A percentile compares a stretch with the other conserved stretches of the same genome.
phyloP scores from a whole-genome alignment of 306 rosid genomes.

The Crotalaria pallida region DNA sequence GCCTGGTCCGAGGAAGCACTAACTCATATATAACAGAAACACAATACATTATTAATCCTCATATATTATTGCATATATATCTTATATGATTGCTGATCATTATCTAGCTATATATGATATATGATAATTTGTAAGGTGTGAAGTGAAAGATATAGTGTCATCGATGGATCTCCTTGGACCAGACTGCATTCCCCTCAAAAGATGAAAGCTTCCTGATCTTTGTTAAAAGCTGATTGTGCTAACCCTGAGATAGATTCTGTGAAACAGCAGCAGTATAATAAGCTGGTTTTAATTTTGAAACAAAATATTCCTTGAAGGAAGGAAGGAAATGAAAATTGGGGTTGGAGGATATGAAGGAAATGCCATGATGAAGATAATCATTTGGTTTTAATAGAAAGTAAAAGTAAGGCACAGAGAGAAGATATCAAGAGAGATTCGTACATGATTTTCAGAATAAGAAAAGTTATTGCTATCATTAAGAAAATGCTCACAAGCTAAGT shows the following conservation, averaged over 20 bases:
- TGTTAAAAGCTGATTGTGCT: neutral
- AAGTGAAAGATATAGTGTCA: neutral
- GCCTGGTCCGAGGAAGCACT: conserved; percentile 72
- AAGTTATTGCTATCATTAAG: neutral
- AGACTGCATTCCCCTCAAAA: conserved; percentile 61
- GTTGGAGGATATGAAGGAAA: conserved; percentile 18
- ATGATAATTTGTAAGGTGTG: neutral
- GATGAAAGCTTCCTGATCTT: conserved; percentile 36
- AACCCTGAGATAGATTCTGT: neutral
- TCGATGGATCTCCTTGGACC: conserved; percentile 66
- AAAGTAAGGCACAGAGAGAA: conserved; percentile 18
- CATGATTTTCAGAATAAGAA: neutral
- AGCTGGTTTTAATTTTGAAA: neutral
- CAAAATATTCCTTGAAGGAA: neutral
- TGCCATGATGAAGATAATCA: conserved; percentile 38
- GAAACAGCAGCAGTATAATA: neutral
- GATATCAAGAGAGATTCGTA: neutral
- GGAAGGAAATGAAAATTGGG: conserved; percentile 15
- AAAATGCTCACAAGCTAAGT: too few species aligned
- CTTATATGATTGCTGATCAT: too few species aligned
- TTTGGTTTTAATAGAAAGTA: conserved; percentile 34
- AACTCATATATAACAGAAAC: neutral
- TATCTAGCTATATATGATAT: too few species aligned
- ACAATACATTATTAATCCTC: neutral
- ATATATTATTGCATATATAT: too few species aligned